phyloP scores from a whole-genome alignment of 495 filamentous ascomycete genomes.

The Margaritispora aquatica region DNA sequence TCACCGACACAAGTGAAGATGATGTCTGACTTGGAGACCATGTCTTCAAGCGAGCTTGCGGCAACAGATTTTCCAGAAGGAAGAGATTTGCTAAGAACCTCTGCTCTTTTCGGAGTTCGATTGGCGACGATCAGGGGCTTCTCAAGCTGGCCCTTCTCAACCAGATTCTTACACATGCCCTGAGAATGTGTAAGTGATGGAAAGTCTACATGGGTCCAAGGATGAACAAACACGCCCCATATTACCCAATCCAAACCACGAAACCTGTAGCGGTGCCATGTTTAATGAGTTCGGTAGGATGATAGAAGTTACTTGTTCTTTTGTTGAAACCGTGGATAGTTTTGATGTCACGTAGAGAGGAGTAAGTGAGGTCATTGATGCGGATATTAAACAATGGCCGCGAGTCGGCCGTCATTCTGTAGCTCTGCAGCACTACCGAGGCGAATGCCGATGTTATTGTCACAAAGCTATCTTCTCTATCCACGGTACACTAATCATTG shows the following conservation, averaged over 20 bases:
- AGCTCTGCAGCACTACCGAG: neutral
- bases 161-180: slow-evolving; percentile 84
- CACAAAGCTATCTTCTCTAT: too few species aligned
- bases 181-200: slow-evolving; percentile 29
- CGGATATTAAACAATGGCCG: neutral
- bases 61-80: slow-evolving; percentile 52
- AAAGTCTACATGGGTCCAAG: neutral
- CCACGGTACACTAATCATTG: too few species aligned
- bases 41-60: slow-evolving; percentile 54
- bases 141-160: slow-evolving; percentile 64
- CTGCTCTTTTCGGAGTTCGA: slow-evolving; percentile 57
- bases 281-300: neutral
- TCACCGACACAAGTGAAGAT: slow-evolving; percentile 83
- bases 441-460: neutral
- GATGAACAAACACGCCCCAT: slow-evolving; percentile 68
- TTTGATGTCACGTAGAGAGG: neutral
- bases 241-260: slow-evolving; percentile 88
- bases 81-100: slow-evolving; percentile 48
- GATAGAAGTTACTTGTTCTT: neutral
- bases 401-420: neutral
- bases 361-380: neutral
- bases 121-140: slow-evolving; percentile 74
- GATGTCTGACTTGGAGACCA: slow-evolving; percentile 62
- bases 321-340: neutral
- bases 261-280: slow-evolving; percentile 54